These are phyloP conservation scores for Pachysandra terminalis DNA, from an alignment of 164 flowering plant genomes.

Conservation along the genomic window DNA sequence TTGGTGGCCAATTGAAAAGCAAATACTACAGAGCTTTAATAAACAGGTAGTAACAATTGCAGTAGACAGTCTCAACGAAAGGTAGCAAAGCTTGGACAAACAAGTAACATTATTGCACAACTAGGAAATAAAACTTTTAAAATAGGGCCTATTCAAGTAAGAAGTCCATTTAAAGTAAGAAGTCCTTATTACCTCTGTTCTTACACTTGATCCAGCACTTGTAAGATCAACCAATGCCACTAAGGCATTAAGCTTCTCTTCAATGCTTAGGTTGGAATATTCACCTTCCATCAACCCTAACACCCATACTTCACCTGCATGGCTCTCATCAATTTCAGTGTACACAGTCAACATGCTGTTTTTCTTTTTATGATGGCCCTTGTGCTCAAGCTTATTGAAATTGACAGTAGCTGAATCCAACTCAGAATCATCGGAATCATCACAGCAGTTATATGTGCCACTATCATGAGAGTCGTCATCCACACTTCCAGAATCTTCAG, in stretches of 20 bases:
- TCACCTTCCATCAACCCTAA: slow-evolving; percentile 90
- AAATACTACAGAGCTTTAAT: too few relatives aligned
- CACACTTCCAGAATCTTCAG: slow-evolving; percentile 71
- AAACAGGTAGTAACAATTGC: too few relatives aligned
- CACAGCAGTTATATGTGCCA: slow-evolving; percentile 24
- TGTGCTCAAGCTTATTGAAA: slow-evolving; percentile 19
- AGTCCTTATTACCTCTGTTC: slow-evolving; percentile 55
- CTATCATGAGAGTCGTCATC: slow-evolving; percentile 51
- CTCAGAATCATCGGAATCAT: slow-evolving; percentile 44
- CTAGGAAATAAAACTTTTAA: too few relatives aligned
- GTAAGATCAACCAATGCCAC: slow-evolving; percentile 79
- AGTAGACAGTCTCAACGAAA: too few relatives aligned
- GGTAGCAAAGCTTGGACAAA: too few relatives aligned
- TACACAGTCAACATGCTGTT: slow-evolving; percentile 25
- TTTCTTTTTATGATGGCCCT: slow-evolving; percentile 18
- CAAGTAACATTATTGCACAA: too few relatives aligned
- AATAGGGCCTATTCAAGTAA: background rate
- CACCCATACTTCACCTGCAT: slow-evolving; percentile 85
- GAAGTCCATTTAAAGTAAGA: background rate
- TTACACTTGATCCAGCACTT: slow-evolving; percentile 53
- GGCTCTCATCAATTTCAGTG: slow-evolving; percentile 90
- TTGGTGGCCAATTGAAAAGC: too few relatives aligned
- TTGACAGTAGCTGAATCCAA: slow-evolving; percentile 37
- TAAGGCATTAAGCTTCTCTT: slow-evolving; percentile 79
- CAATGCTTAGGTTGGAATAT: slow-evolving; percentile 81